Base-by-base conservation (phyloP, 2,329 filamentous ascomycete species). In the Sporothrix euskadiensis region DNA sequence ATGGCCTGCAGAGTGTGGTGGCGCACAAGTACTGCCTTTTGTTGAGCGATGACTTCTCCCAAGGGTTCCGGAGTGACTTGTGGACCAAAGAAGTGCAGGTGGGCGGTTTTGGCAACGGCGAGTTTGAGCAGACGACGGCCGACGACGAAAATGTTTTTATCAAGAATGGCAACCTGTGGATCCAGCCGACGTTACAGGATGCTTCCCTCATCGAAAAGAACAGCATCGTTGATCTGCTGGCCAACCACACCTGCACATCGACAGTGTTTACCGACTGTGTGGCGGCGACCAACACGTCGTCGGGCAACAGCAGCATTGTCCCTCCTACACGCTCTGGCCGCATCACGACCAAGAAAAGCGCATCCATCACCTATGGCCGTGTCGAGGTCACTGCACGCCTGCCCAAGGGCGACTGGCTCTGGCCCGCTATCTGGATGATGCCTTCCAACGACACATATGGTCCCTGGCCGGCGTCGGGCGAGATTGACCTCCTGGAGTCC, bases 381-480 rank as follows among this genome's bases (percentile, higher is more conserved):
- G 87, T 97, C 71, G 92, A 97, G 80, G 92, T 97, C 5, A 89
- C 87, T 1, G 93, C 93, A 35, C 91, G 91, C 81, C 83, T 96
- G 39, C 92, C 93, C 4, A 81, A 84, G 66, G 93, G 93, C 71
- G 93, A 96, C 83, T 96, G 93, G 93, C 86, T 97, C 12, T 96
- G 93, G 93, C 93, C 93, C 1, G 92, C 92, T n/a, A 95, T 97
- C 78, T 94, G 92, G 92, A 92, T 97, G 91, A 85, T 96, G 84
- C 93, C 93, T 0, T 89, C 88, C 65, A 85, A 90, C 59, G 85
- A 89, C 71, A 89, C 84, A 0, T 97, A 96, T 80, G 93, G 93
- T 0, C 78, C 86, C 0, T 97, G 93, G 93, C 93, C 93, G 1
- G 82, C 84, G 8, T 94, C 92, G 9, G 93, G 93, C 63, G 93